phyloP scores from a whole-genome alignment of 257 asterid species.

The Solanum clarkiae region DNA sequence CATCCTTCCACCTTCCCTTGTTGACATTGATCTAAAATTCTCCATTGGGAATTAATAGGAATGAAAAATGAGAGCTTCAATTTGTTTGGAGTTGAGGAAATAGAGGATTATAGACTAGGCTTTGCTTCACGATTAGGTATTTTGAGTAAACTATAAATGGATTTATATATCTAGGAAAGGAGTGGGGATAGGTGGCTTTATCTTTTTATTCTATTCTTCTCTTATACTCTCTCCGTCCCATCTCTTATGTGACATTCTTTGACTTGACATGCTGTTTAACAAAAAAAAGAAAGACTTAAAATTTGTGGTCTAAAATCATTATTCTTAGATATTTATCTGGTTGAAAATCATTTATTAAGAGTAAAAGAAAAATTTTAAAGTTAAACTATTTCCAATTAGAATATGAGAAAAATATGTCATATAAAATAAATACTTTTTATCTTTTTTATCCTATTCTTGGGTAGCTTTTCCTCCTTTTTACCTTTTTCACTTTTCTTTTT shows the following conservation, averaged over 20 bases:
- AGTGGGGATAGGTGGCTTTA: neutral
- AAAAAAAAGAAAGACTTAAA: no score
- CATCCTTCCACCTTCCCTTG: conserved; percentile 19
- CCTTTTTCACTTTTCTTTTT: neutral
- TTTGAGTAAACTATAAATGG: neutral
- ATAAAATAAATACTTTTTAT: no score
- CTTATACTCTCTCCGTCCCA: neutral
- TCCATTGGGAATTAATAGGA: conserved; percentile 3
- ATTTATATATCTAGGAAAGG: neutral
- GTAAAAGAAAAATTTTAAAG: no score
- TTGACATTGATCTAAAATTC: conserved; percentile 27
- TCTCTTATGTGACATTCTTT: neutral
- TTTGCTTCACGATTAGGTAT: neutral
- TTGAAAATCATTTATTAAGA: no score
- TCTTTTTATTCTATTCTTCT: neutral
- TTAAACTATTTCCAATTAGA: no score
- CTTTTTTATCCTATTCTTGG: neutral
- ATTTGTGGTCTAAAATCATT: no score
- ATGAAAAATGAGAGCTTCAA: neutral
- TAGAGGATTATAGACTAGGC: neutral
- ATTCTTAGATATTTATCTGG: no score
- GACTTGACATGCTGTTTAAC: no score
- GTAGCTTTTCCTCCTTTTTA: neutral
- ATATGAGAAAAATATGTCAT: no score
- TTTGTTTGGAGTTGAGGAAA: neutral